Evolutionary conservation across 2,329 filamentous ascomycete species (phyloP).

Genomic region (Aspergillus arachidicola): DNA sequence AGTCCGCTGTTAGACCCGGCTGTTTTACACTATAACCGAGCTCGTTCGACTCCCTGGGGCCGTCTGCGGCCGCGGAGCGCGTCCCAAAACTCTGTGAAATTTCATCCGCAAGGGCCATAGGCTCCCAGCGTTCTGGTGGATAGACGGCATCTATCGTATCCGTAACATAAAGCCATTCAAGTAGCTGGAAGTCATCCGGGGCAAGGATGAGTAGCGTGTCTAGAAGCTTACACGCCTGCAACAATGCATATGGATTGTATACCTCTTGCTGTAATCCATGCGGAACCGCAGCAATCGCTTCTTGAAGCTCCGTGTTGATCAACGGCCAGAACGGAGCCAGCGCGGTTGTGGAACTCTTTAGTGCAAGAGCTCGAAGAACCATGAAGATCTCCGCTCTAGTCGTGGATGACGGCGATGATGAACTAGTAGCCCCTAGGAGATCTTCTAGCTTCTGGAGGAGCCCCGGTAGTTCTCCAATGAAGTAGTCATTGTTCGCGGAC

Average conservation of each 20-base stretch:
- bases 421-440: conserved; percentile 77
- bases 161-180: conserved; percentile 96
- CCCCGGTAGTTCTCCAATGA: conserved; percentile 71
- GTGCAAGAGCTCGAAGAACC: conserved; percentile 76
- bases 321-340: conserved; percentile 87
- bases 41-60: conserved; percentile 33
- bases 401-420: conserved; percentile 87
- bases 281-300: conserved; percentile 73
- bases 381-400: conserved; percentile 90
- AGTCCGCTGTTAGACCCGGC: conserved; percentile 47
- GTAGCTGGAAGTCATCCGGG: conserved; percentile 96
- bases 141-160: conserved; percentile 97
- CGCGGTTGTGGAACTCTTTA: conserved; percentile 78
- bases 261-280: conserved; percentile 71
- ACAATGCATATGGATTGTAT: conserved; percentile 73
- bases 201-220: conserved; percentile 83
- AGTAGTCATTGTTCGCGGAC: conserved; percentile 75
- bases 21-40: conserved; percentile 35
- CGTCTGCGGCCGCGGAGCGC: conserved; percentile 31
- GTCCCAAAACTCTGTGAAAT: conserved; percentile 74
- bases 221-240: conserved; percentile 92
- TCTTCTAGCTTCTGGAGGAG: conserved; percentile 86
- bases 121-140: conserved; percentile 67
- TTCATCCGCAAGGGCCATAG: conserved; percentile 80
- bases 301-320: conserved; percentile 81